Conservation (phyloP, 805 yeast species). For the Nakazawaea populi region DNA sequence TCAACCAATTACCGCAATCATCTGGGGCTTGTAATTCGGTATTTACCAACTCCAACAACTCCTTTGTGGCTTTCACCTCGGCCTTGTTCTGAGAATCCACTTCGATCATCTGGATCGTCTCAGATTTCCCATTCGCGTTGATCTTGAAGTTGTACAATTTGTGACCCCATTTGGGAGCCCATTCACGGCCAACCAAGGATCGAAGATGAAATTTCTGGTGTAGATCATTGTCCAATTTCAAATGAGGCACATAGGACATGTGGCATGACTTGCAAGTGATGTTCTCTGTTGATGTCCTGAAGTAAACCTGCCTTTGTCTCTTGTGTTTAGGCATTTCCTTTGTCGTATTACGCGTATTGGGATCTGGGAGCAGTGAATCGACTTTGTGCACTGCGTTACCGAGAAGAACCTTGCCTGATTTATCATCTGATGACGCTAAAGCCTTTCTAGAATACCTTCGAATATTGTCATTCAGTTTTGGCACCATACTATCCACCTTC, state of each 20-base stretch:
- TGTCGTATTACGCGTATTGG: no score
- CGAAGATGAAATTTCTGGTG: constrained; percentile 49
- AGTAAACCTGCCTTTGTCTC: constrained; percentile 15
- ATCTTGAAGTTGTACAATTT: constrained; percentile 11
- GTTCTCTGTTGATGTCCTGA: constrained; percentile 11
- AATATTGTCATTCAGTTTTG: no score
- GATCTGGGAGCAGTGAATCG: no score
- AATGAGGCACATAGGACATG: constrained; percentile 42
- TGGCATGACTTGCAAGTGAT: constrained; percentile 43
- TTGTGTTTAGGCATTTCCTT: not conserved
- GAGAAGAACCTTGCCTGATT: no score
- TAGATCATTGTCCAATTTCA: constrained; percentile 33
- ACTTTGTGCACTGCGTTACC: no score
- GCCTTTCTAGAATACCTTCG: no score
- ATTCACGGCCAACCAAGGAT: constrained; percentile 42
- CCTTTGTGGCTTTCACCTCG: constrained; percentile 29
- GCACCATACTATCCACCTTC: no score
- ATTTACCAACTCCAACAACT: constrained; percentile 49
- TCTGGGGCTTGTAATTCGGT: constrained; percentile 53
- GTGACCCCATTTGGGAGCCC: constrained; percentile 35
- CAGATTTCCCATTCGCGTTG: constrained; percentile 5
- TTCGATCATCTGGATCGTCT: constrained; percentile 23
- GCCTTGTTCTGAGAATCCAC: constrained; percentile 24
- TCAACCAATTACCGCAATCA: constrained; percentile 17
- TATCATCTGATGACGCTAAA: no score